Conservation (phyloP, 148 eudicot species). For the Silene latifolia region DNA sequence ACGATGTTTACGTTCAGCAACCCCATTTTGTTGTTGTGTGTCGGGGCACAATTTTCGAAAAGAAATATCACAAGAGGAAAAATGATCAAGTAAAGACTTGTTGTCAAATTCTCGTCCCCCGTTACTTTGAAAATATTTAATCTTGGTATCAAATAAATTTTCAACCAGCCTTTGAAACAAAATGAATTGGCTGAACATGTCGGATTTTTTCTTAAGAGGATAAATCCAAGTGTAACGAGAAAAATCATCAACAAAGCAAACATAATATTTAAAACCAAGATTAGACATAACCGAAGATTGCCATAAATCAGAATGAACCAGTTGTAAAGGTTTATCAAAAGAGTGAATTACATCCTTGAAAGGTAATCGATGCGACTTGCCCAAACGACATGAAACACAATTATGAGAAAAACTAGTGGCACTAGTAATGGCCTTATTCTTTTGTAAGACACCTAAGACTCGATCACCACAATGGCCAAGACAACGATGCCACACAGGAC, state of each 20-base stretch:
- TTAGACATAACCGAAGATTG: not conserved
- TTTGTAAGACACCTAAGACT: not conserved
- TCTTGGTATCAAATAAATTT: not conserved
- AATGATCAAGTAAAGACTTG: no score
- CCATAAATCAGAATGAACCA: not conserved
- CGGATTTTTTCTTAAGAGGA: not conserved
- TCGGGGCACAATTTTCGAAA: not conserved
- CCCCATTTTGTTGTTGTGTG: not conserved
- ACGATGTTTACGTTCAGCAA: not conserved
- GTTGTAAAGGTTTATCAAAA: not conserved
- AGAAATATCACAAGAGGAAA: not conserved
- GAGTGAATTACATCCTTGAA: not conserved
- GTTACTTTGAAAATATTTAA: no score
- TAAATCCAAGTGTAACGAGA: conserved; percentile 5
- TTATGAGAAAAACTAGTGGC: not conserved
- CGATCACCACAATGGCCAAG: no score
- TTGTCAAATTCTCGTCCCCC: no score
- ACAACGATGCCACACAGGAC: no score
- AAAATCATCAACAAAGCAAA: not conserved
- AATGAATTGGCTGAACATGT: not conserved
- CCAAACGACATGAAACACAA: not conserved
- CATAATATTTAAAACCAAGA: not conserved
- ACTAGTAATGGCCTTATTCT: not conserved
- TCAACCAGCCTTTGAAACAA: not conserved
- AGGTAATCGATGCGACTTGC: not conserved